Base-by-base conservation (phyloP, 2,329 filamentous ascomycete species). In the Bipolaris bicolor region DNA sequence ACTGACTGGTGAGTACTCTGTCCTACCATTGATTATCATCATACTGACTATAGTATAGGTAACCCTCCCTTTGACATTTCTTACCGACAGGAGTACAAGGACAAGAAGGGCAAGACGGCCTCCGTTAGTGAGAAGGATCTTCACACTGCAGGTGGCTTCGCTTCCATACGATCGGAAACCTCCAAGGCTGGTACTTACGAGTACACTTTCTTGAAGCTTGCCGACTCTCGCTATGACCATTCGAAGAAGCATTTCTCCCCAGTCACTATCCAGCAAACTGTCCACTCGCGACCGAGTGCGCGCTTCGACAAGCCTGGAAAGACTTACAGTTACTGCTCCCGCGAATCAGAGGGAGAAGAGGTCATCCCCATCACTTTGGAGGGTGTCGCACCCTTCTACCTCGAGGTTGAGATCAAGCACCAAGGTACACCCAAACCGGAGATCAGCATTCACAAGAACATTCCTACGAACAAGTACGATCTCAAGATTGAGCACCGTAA, bases 391-490 rank as follows among this genome's bases (percentile, higher is more conserved):
- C 95, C 95, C 0, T 99, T 99, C 79, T 89, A 88, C 46, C 81
- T 99, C 4, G 95, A 98, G 74, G 84, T 98, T 22, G 92, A 94
- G 70, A 91, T 99, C 77, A 96, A 93, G 79, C 94, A 98, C 69
- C 90, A 96, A 71, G 89, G 90, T 52, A 90, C 88, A 24, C 86
- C 87, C 9, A 88, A 89, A 61, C 88, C 92, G 0, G 93, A 98
- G 72, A 86, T 90, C 18, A 89, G 96, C 73, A 87, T 88, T 48
- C 88, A 97, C 63, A 86, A 90, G 9, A 89, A 92, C 62, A 93
- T 99, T 68, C 84, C 86, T 55, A 84, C 86, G 24, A 89, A 88
- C 72, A 83, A 83, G 36, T 92, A 93, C 75, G 86, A 89, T 51
- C 88, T 99, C 69, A 87, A 88, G 57, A 92, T 99, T 58, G 94